Percentiles rank a stretch among this genome's conserved stretches.
Conservation (phyloP, 192 early-diverging fungal species). For the Chytriomyces hyalinus region DNA sequence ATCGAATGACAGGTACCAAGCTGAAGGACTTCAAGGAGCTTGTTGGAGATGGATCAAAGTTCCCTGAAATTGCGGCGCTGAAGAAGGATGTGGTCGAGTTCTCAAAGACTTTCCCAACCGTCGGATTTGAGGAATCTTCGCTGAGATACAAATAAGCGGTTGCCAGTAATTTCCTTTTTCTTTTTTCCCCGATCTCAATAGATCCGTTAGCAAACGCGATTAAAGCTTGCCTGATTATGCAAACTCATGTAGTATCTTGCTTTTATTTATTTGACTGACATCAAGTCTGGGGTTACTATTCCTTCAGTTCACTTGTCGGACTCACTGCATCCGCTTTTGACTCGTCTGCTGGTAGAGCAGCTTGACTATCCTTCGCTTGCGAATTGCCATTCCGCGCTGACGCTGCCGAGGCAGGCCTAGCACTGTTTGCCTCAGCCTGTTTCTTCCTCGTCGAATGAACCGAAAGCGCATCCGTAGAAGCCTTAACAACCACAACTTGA, state of each 20-base stretch:
- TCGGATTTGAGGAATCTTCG: constrained; percentile 61
- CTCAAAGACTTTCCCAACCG: constrained; percentile 82
- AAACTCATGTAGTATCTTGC: too few relatives aligned
- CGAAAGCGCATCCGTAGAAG: background rate
- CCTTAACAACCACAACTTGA: background rate
- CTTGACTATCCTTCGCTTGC: background rate
- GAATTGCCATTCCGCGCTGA: background rate
- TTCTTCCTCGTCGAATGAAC: background rate
- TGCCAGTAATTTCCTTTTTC: background rate
- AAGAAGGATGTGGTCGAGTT: constrained; percentile 85
- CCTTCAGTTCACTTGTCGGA: background rate
- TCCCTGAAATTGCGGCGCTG: constrained; percentile 68
- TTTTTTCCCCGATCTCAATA: background rate
- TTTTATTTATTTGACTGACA: too few relatives aligned
- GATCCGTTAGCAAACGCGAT: too few relatives aligned
- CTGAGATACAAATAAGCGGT: constrained; percentile 29
- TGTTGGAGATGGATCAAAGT: constrained; percentile 61
- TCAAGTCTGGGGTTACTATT: background rate
- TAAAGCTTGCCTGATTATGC: too few relatives aligned
- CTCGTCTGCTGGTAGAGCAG: background rate
- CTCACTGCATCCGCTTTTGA: background rate
- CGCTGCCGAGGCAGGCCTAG: background rate
- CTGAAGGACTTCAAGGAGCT: constrained; percentile 88
- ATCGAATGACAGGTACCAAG: constrained; percentile 59
- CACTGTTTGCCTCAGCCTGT: background rate